Conservation (phyloP, 768 basidiomycete genomes). For the Hericium rajendrae region DNA sequence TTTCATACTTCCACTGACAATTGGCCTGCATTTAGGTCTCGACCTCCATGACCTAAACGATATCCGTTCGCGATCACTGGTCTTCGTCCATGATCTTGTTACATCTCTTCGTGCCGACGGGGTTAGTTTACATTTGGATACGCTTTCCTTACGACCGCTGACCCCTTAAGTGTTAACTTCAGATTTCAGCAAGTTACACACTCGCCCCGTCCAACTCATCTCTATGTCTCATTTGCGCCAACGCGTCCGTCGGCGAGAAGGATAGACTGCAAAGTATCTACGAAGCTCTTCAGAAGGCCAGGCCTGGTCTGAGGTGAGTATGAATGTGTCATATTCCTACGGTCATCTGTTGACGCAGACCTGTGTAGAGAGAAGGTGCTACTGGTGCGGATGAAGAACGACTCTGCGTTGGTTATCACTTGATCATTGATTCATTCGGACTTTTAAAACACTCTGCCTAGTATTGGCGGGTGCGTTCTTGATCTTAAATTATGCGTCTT, state of each 20-base stretch:
- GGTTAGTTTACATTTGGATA: conserved; percentile 28
- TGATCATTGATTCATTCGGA: conserved; percentile 15
- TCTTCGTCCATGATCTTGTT: conserved; percentile 56
- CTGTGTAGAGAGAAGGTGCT: conserved; percentile 36
- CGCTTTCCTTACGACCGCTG: not conserved
- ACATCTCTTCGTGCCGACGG: conserved; percentile 51
- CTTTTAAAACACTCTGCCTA: not conserved
- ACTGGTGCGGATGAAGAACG: conserved; percentile 40
- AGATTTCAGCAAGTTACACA: conserved; percentile 57
- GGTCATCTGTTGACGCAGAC: too few species aligned
- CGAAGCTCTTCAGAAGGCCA: conserved; percentile 28
- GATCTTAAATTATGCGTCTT: too few species aligned
- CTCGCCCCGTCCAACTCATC: conserved; percentile 53
- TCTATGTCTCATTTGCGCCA: conserved; percentile 47
- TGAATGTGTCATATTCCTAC: too few species aligned
- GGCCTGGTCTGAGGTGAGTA: too few species aligned
- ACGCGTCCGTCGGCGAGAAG: conserved; percentile 34
- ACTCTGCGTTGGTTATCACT: conserved; percentile 48
- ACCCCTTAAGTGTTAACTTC: conserved; percentile 2
- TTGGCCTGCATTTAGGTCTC: conserved; percentile 29
- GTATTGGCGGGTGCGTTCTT: too few species aligned
- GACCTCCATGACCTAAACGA: conserved; percentile 66
- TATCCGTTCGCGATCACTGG: conserved; percentile 48
- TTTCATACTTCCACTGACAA: not conserved
- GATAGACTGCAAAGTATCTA: conserved; percentile 32